Base-by-base conservation (phyloP, 768 basidiomycete species). In the Boletellus emodensis region DNA sequence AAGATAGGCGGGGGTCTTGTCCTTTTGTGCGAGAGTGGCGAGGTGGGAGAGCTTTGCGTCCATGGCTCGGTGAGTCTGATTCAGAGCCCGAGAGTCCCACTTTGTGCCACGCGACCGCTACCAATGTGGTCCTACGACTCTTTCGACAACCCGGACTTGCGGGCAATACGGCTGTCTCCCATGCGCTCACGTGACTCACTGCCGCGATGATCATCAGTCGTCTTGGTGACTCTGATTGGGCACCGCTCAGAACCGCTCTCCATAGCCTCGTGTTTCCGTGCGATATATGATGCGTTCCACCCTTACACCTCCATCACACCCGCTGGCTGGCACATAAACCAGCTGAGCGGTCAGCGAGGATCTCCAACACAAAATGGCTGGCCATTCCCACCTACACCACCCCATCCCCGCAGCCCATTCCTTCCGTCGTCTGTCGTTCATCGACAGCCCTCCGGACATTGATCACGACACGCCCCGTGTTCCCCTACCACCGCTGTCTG, bases 1-100 rank as follows among this genome's bases (percentile, higher is more conserved):
- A 37, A 84, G 75, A 60, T 85, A 91, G 5, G 83, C 86, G 8
- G 84, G 75, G 0, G 82, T 89, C 61, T 91, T 92, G 72, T 94
- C 90, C 61, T 91, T 93, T 70, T 94, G 92, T 44, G 71, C 75
- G 58, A 90, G 80, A 20, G 78, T 55, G 1, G 80, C 72, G 48
- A 84, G 75, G 54, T 86, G 82, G 2, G 79, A 64, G 36, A 92
- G 77, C 65, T 79, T 85, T 47, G 66, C 65, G 40, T 90, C 85
- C 87, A 90, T 88, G 37, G 20, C 20, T 3, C 20, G 20, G 20
- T 20, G 20, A 20, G 20, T 20, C 20, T 20, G 20, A n/a, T n/a
- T n/a, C n/a, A n/a, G n/a, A 20, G 20, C 20, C 20, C 3, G 20
- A 20, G 20, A 3, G 20, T 20, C 20, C 1, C 20, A 20, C 20